phyloP scores from a whole-genome alignment of 2,329 filamentous ascomycete genomes.

The Diaporthe longicolla region DNA sequence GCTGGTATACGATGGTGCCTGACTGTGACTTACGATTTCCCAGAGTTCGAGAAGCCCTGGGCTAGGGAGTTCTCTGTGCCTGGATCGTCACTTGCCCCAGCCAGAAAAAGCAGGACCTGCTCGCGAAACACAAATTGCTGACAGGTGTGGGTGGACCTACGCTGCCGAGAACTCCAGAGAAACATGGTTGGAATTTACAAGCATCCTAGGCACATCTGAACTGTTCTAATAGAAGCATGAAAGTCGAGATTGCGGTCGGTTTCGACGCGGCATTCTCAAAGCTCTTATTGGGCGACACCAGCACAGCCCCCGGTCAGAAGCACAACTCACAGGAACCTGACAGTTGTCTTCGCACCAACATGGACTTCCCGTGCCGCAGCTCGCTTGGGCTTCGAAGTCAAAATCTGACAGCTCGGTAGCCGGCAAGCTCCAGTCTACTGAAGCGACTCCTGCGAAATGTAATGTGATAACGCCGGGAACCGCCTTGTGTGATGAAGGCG shows the following conservation, averaged over 20 bases:
- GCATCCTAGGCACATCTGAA: constrained; percentile 27
- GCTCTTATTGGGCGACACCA: constrained; percentile 29
- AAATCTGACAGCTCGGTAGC: constrained; percentile 38
- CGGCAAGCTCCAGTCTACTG: constrained; percentile 31
- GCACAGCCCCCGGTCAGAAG: constrained; percentile 24
- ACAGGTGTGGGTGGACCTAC: constrained; percentile 34
- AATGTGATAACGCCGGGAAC: constrained; percentile 33
- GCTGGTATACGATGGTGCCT: background rate
- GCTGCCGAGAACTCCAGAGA: constrained; percentile 16
- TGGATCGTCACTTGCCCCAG: background rate
- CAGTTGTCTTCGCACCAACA: constrained; percentile 28
- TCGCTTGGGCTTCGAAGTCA: constrained; percentile 27
- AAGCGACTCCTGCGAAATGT: constrained; percentile 16
- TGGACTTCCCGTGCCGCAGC: constrained; percentile 27
- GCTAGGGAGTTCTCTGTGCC: background rate
- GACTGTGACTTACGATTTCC: background rate
- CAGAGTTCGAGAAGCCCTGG: background rate
- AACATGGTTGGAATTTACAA: constrained; percentile 8
- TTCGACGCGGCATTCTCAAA: background rate
- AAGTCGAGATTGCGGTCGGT: constrained; percentile 20
- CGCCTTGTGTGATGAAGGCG: constrained; percentile 13
- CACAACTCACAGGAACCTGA: constrained; percentile 4
- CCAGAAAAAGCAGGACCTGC: constrained; percentile 15
- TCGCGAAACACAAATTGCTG: constrained; percentile 2
- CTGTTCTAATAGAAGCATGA: constrained; percentile 9